Evolutionary conservation across 2,329 filamentous ascomycete species (phyloP), one percentile per base, ranked within the genome.

Genomic region (Penicillium capsulatum): DNA sequence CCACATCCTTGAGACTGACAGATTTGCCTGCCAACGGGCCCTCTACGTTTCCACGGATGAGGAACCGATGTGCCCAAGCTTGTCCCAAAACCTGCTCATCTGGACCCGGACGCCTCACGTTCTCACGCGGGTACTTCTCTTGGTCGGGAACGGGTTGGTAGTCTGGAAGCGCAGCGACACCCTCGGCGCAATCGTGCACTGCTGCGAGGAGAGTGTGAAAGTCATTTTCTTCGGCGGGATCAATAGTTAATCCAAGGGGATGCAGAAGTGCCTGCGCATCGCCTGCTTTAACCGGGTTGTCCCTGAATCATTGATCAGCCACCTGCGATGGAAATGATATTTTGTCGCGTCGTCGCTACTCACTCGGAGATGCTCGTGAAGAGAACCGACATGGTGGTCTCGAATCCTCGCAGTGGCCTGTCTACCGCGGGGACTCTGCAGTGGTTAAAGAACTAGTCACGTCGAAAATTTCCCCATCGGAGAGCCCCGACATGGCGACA

Each of bases 1-100:
- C 71, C 19, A 73, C 75, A 46, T 79, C 76, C 50, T 79, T 79
- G 10, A 79, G 44, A 41, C 71, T 74, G 3, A 77, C 51, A 0
- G 66, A 70, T 34, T 72, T 77, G 0, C 68, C 71, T 36, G 46
- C 59, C n/a, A 74, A 40, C 3, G 36, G 20, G 3, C 52, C 54
- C 10, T 45, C 56, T 17, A 47, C 26, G 16, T 56, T 59, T 17
- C 57, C 69, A 31, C 57, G 57, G 30, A 77, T 74, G 3, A 66
- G 57, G 31, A 74, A 74, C 27, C 64, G 70, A 48, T 75, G 72
- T 1, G 72, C 72, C 73, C 74, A 76, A 0, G 73, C 73, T 44
- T 70, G 60, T 0, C 72, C 73, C 11, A 69, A 66, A 3, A 60
- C 66, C 37, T 77, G 70, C 29, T 70, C 71, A 19, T 61, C 57